Evolutionary conservation across 805 yeast genomes (phyloP).

Genomic region (Ogataea populi-albae): DNA sequence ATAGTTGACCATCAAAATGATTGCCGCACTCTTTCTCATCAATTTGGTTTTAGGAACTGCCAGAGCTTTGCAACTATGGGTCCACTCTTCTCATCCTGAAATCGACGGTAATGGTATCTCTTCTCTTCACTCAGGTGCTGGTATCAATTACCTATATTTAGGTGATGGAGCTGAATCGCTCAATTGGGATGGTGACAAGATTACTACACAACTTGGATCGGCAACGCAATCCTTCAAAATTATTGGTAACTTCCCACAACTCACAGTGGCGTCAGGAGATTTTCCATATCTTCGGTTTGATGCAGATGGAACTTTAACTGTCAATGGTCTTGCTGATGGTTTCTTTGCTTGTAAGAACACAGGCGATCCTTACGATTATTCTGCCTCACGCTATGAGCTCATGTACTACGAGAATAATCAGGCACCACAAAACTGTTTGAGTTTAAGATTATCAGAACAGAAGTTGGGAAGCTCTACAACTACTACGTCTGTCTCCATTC

Average conservation of each 20-base stretch:
- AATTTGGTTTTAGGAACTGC: too few relatives aligned
- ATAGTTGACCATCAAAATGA: too few relatives aligned
- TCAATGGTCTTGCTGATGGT: constrained; percentile 31
- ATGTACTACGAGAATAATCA: constrained; percentile 18
- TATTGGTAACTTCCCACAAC: constrained; percentile 10
- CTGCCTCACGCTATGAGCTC: constrained; percentile 29
- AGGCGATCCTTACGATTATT: constrained; percentile 43
- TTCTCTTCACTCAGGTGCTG: constrained; percentile 45
- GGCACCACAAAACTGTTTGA: constrained; percentile 23
- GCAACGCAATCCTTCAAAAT: background rate
- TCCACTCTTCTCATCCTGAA: constrained; percentile 26
- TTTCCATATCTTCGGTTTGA: constrained; percentile 9
- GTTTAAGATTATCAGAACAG: background rate
- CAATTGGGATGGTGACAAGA: constrained; percentile 17
- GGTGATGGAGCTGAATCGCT: constrained; percentile 14
- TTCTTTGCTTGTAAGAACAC: constrained; percentile 45
- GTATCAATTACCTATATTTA: constrained; percentile 38
- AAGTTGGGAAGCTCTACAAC: background rate
- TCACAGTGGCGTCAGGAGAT: constrained; percentile 1
- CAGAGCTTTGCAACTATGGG: constrained; percentile 16
- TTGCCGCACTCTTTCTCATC: too few relatives aligned
- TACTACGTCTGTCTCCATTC: background rate
- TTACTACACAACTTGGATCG: constrained; percentile 2
- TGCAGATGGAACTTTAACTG: constrained; percentile 25
- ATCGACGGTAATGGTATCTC: constrained; percentile 32